Evolutionary conservation across 768 basidiomycete species (phyloP).

Genomic region (Tylopilus sp.): DNA sequence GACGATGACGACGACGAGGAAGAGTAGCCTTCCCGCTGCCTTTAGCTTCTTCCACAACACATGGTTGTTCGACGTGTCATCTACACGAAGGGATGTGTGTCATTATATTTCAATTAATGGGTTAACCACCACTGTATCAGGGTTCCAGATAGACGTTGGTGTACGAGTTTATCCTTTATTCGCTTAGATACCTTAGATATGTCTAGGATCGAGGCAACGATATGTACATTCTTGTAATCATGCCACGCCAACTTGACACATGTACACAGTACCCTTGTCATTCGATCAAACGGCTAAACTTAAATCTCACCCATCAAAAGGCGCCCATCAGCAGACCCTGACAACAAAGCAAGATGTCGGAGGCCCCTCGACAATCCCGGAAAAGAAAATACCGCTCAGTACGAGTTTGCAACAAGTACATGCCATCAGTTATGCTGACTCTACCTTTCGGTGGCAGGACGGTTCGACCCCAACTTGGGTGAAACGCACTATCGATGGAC

Average conservation of each 20-base stretch:
- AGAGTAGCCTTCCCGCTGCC: too few species aligned
- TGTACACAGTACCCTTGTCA: too few species aligned
- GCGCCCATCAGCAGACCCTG: too few species aligned
- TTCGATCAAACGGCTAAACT: not conserved
- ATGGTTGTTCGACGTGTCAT: too few species aligned
- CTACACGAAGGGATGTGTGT: constrained; percentile 5
- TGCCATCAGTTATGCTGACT: constrained; percentile 2
- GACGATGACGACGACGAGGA: constrained; percentile 49
- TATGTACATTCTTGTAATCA: not conserved
- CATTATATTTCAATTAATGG: constrained; percentile 30
- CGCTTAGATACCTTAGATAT: constrained; percentile 20
- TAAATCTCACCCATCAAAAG: not conserved
- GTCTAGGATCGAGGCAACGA: not conserved
- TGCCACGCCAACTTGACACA: not conserved
- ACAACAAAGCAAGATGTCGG: constrained; percentile 17
- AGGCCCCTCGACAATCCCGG: constrained; percentile 18
- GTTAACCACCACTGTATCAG: constrained; percentile 5
- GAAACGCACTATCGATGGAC: constrained; percentile 68
- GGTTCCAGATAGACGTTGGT: not conserved
- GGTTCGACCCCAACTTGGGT: constrained; percentile 60
- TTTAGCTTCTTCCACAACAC: too few species aligned
- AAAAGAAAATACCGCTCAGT: constrained; percentile 55
- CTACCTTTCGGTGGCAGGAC: constrained; percentile 40
- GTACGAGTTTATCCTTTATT: constrained; percentile 2
- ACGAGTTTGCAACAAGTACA: constrained; percentile 16